Percentiles rank a stretch among this genome's conserved stretches.
Evolutionary conservation across 495 filamentous ascomycete genomes (phyloP).

Genomic region (Achaetomiella virescens): DNA sequence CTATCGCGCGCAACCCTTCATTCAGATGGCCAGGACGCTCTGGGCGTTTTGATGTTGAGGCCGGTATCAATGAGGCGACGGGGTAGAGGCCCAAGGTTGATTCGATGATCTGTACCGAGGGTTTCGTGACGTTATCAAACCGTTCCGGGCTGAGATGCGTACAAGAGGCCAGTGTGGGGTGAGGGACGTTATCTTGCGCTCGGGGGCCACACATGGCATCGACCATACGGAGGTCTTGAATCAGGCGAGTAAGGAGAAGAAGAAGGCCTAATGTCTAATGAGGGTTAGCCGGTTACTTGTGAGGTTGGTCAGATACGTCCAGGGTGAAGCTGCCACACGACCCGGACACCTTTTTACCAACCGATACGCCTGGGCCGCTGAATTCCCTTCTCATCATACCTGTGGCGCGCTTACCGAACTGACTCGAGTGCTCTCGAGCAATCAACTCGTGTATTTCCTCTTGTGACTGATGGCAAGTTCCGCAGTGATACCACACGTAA

Average conservation of each 20-base stretch:
- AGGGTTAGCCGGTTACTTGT: too few relatives aligned
- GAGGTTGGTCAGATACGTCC: too few relatives aligned
- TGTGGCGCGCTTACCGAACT: too few relatives aligned
- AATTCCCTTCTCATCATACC: too few relatives aligned
- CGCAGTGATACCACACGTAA: too few relatives aligned
- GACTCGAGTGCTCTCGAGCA: too few relatives aligned
- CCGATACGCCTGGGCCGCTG: too few relatives aligned
- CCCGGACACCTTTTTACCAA: too few relatives aligned
- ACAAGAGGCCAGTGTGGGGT: constrained; percentile 2
- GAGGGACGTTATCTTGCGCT: neutral
- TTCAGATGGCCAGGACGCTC: constrained; percentile 42
- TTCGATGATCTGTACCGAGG: constrained; percentile 31
- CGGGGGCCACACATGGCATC: neutral
- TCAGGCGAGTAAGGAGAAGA: neutral
- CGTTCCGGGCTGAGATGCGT: constrained; percentile 26
- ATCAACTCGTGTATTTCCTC: too few relatives aligned
- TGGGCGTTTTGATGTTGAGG: constrained; percentile 44
- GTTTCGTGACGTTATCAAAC: constrained; percentile 43
- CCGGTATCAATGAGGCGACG: constrained; percentile 32
- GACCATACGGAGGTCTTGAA: neutral
- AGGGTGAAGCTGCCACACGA: too few relatives aligned
- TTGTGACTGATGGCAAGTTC: too few relatives aligned
- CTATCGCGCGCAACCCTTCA: constrained; percentile 40
- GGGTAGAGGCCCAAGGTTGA: constrained; percentile 42
- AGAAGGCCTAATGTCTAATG: too few relatives aligned